These are phyloP conservation scores for Metschnikowia anglica DNA, from an alignment of 805 yeast genomes.

Conservation along the genomic window DNA sequence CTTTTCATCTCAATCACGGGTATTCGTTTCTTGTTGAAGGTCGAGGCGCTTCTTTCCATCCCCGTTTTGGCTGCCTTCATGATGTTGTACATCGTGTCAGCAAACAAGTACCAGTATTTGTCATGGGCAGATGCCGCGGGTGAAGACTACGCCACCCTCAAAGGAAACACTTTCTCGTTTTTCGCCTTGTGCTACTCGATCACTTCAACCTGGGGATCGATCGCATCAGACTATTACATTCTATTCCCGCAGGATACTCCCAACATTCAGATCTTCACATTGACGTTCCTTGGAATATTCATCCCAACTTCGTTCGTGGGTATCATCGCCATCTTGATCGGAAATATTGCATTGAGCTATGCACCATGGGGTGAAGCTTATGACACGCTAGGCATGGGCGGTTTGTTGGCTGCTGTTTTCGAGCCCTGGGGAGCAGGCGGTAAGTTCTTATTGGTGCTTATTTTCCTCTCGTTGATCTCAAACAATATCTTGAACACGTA, in stretches of 20 bases:
- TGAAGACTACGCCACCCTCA: slow-evolving; percentile 35
- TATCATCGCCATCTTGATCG: slow-evolving; percentile 66
- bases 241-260: slow-evolving; percentile 73
- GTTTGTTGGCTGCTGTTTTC: slow-evolving; percentile 64
- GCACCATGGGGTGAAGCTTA: slow-evolving; percentile 60
- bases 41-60: slow-evolving; percentile 64
- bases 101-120: slow-evolving; percentile 44
- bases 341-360: slow-evolving; percentile 60
- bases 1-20: slow-evolving; percentile 75
- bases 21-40: slow-evolving; percentile 63
- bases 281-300: slow-evolving; percentile 66
- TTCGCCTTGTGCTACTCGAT: slow-evolving; percentile 73
- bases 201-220: slow-evolving; percentile 87
- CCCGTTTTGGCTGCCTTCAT: slow-evolving; percentile 70
- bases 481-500: slow-evolving; percentile 81
- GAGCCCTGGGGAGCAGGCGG: slow-evolving; percentile 76
- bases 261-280: slow-evolving; percentile 49
- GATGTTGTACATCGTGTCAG: slow-evolving; percentile 62
- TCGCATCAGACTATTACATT: slow-evolving; percentile 82
- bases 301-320: slow-evolving; percentile 78
- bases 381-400: slow-evolving; percentile 66
- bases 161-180: slow-evolving; percentile 71
- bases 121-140: slow-evolving; percentile 22
- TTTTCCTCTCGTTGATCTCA: slow-evolving; percentile 73
- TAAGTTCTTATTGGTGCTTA: slow-evolving; percentile 65